These are phyloP conservation scores for Tolypocladium guangdongense DNA, from an alignment of 2,329 filamentous ascomycete species.

Conservation along the genomic window DNA sequence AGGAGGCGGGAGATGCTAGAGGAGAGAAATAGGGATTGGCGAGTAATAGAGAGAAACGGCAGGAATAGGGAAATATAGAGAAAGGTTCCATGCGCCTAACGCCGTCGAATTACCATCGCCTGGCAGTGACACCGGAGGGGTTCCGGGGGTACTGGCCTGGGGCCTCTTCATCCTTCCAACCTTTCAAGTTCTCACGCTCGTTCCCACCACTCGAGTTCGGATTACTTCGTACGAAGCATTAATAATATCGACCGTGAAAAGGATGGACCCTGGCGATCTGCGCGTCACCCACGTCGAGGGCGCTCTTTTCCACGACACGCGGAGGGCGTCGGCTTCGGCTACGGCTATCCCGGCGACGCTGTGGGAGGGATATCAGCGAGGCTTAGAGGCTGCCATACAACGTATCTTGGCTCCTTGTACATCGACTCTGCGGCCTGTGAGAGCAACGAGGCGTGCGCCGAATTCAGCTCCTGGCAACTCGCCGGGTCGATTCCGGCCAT, in stretches of 20 bases:
- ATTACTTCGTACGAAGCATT: not conserved
- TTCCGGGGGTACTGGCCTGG: no score
- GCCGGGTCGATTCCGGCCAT: not conserved
- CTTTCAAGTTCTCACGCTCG: not conserved
- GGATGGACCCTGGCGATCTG: not conserved
- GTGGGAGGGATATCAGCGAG: not conserved
- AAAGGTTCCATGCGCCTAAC: not conserved
- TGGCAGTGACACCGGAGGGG: no score
- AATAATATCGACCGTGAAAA: not conserved
- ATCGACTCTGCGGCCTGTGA: no score
- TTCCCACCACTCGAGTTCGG: not conserved
- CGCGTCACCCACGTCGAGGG: no score
- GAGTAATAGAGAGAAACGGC: no score
- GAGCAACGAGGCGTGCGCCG: no score
- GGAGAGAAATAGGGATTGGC: no score
- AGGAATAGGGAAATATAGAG: no score
- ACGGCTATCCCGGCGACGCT: no score
- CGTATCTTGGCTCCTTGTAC: not conserved
- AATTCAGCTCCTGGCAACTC: not conserved
- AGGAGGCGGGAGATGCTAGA: no score
- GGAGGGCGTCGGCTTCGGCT: not conserved
- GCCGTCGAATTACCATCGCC: not conserved
- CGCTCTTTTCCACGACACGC: no score
- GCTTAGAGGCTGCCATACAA: not conserved
- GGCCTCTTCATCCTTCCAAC: not conserved